Conservation (phyloP, 176 grass and related monocot species). For the Alloteropsis semialata region DNA sequence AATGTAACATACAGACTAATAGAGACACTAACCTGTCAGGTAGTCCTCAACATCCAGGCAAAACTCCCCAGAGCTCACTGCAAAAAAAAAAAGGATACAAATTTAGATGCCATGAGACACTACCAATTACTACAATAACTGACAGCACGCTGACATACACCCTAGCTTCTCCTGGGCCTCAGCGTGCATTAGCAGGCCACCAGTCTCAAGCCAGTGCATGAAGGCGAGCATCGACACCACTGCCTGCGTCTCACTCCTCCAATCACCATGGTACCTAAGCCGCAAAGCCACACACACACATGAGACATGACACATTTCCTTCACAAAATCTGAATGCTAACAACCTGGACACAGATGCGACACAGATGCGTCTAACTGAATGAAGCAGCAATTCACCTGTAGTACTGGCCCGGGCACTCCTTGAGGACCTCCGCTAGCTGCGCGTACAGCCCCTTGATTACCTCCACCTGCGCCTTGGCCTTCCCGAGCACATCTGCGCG, state of each 20-base stretch:
- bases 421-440: slow-evolving; percentile 72
- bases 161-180: slow-evolving; percentile 91
- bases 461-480: slow-evolving; percentile 69
- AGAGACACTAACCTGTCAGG: slow-evolving; percentile 57
- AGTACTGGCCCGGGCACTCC: slow-evolving; percentile 76
- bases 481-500: slow-evolving; percentile 81
- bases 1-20: neutral
- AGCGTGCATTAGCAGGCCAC: slow-evolving; percentile 65
- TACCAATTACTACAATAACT: neutral
- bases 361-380: neutral
- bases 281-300: slow-evolving; percentile 15
- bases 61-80: slow-evolving; percentile 84
- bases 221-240: slow-evolving; percentile 78
- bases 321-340: neutral
- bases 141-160: slow-evolving; percentile 39
- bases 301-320: slow-evolving; percentile 7
- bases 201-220: slow-evolving; percentile 85
- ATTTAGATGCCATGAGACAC: neutral
- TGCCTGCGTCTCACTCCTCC: slow-evolving; percentile 73
- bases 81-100: slow-evolving; percentile 23
- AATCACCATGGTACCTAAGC: slow-evolving; percentile 80
- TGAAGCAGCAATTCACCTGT: slow-evolving; percentile 50
- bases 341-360: slow-evolving; percentile 9
- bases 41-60: slow-evolving; percentile 93
- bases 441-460: slow-evolving; percentile 63